A percentile compares a stretch with the other conserved stretches of the same genome.
Conservation (phyloP, 805 yeast species). For the Jamesozyma jinghongensis region DNA sequence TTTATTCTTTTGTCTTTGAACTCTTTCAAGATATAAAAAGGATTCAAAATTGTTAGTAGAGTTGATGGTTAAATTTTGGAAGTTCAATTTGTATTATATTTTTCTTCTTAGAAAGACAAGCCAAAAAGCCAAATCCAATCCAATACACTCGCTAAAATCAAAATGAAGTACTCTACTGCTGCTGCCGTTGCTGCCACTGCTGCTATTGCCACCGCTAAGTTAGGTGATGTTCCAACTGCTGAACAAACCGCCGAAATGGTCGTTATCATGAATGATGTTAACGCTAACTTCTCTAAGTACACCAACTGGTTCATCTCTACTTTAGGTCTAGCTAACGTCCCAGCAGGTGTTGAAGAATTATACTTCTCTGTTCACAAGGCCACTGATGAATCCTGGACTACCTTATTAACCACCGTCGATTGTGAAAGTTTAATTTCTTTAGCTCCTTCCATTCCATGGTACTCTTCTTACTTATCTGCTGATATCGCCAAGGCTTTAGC, state of each 20-base stretch:
- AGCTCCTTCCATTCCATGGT: conserved; percentile 31
- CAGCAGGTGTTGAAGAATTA: conserved; percentile 9
- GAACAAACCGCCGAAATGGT: conserved; percentile 10
- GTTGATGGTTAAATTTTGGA: no score
- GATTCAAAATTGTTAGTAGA: no score
- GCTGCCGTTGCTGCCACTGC: conserved; percentile 3
- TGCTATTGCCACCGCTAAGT: conserved; percentile 1
- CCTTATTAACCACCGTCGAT: conserved; percentile 21
- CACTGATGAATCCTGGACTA: conserved; percentile 30
- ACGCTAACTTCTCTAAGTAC: conserved; percentile 9
- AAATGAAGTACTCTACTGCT: not conserved
- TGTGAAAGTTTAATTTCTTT: conserved; percentile 17
- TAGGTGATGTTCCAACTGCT: not conserved
- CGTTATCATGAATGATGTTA: conserved; percentile 14
- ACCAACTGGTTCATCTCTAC: not conserved
- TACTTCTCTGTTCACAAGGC: conserved; percentile 20
- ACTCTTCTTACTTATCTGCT: conserved; percentile 16
- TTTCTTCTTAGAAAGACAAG: no score
- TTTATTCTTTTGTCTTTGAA: no score
- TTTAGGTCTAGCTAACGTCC: conserved; percentile 4
- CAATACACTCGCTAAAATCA: not conserved
- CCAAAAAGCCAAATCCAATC: no score
- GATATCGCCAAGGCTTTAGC: conserved; percentile 4
- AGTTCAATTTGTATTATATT: no score
- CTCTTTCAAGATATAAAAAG: no score